Evolutionary conservation across 2,329 filamentous ascomycete species (phyloP), one percentile per base, ranked within the genome.

Genomic region (Claviceps humidiphila): DNA sequence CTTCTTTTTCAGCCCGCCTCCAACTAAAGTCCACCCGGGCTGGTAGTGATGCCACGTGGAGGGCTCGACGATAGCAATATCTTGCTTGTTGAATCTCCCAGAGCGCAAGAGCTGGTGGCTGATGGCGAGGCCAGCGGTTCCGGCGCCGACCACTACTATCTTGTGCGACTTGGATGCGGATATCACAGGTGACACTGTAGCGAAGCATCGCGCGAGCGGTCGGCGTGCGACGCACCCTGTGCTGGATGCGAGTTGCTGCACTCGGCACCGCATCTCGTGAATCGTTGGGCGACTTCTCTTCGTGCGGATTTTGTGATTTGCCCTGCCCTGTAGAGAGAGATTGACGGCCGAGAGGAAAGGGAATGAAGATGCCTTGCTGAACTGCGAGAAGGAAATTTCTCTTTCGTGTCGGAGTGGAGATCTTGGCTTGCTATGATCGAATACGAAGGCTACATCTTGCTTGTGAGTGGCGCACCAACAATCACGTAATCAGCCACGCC

Each of bases 11-110:
- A 85, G 70, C 3, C 82, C 82, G 41, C 78, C 81, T 44, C 81
- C 82, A 2, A 85, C 82, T 1, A 85, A 70, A 2, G 82, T 85
- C 81, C 81, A 85, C 51, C 82, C 82, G 1, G 82, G 80, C 63
- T 85, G 82, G 62, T 84, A 85, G 66, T 85, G 73, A 61, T 85
- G 81, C 71, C 74, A 81, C 57, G 67, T 62, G 1, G 81, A 73
- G 0, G 82, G 82, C 56, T 85, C 82, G 44, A 85, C 67, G 26
- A 85, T 59, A 30, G 82, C 81, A 55, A 85, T 82, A 54, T 85
- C 82, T 37, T 80, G 70, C 44, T 72, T 67, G 0, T 64, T 57
- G 59, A 84, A 84, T 26, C 72, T 72, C 44, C 78, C 80, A 0
- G 72, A 70, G 2, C 74, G 74, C 3, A 85, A 74, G 3, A 88